phyloP scores from a whole-genome alignment of 768 basidiomycete genomes.

The Boletus reticuloceps region DNA sequence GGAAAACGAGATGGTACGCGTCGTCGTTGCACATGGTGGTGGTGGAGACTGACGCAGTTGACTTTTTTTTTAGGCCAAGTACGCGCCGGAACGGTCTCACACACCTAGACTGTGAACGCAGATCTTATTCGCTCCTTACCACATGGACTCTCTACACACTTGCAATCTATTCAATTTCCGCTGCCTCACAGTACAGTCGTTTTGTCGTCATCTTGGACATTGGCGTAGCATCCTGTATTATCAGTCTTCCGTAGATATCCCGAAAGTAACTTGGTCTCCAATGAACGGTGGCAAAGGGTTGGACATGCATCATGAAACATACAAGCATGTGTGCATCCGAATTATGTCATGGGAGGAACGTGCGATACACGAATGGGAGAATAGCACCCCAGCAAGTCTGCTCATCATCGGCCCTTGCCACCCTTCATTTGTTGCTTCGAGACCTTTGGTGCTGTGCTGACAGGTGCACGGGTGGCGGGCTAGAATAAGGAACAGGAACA shows the following conservation, averaged over 20 bases:
- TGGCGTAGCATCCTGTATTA: constrained; percentile 16
- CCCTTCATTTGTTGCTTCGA: constrained; percentile 98
- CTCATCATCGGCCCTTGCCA: constrained; percentile 74
- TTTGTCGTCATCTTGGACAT: constrained; percentile 7
- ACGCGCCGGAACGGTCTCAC: constrained; percentile 42
- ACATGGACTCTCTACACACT: constrained; percentile 13
- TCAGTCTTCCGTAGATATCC: constrained; percentile 1
- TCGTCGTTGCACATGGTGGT: not conserved
- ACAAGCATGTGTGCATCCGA: constrained; percentile 10
- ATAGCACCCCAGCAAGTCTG: constrained; percentile 2
- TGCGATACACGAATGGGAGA: constrained; percentile 24
- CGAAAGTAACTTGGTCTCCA: not conserved
- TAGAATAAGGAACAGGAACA: constrained; percentile 22
- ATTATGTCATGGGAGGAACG: constrained; percentile 18
- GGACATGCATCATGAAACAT: constrained; percentile 3
- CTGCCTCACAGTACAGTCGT: constrained; percentile 6
- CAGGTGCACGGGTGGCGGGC: constrained; percentile 52
- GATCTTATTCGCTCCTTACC: not conserved
- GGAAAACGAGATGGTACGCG: constrained; percentile 86
- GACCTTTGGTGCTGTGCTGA: constrained; percentile 71
- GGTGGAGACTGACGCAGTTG: constrained; percentile 5
- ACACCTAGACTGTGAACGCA: constrained; percentile 18
- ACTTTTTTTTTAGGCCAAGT: constrained; percentile 48
- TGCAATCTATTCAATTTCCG: constrained; percentile 1
- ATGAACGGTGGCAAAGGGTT: not conserved